These are phyloP conservation scores for Penicillium italicum DNA, from an alignment of 2,329 filamentous ascomycete species.

Conservation along the genomic window DNA sequence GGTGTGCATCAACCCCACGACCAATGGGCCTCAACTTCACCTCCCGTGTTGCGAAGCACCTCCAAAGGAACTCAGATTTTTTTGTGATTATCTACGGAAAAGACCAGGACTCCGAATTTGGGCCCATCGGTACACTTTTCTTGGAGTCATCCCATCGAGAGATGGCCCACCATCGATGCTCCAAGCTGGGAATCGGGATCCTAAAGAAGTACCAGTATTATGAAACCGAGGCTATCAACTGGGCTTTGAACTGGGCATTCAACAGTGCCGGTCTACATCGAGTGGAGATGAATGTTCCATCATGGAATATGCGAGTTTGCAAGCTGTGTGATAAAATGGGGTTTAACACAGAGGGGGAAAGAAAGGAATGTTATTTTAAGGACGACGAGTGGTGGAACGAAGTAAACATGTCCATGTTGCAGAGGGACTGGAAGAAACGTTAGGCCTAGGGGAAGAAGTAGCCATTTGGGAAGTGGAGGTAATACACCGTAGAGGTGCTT, in stretches of 20 bases:
- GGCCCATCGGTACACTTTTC: neutral
- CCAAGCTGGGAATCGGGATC: neutral
- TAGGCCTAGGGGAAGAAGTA: neutral
- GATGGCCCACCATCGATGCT: neutral
- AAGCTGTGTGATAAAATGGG: neutral
- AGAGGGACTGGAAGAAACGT: neutral
- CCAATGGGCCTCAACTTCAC: neutral
- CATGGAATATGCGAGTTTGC: neutral
- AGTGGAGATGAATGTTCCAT: neutral
- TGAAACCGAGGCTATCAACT: neutral
- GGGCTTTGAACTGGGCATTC: neutral
- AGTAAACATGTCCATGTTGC: neutral
- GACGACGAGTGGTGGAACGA: neutral
- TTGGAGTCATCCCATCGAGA: neutral
- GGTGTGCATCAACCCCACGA: neutral
- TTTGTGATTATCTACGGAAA: neutral
- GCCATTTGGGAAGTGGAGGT: neutral
- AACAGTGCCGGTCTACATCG: neutral
- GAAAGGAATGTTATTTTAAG: neutral
- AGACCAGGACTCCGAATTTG: rapidly evolving
- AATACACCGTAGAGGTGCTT: neutral
- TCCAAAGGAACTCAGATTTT: neutral
- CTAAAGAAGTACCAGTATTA: no score
- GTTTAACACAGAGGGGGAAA: neutral
- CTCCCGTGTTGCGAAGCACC: neutral